Evolutionary conservation across 352 stramenopile species (phyloP), one percentile per base, ranked within the genome.

Genomic region (Pythium coloratum): DNA sequence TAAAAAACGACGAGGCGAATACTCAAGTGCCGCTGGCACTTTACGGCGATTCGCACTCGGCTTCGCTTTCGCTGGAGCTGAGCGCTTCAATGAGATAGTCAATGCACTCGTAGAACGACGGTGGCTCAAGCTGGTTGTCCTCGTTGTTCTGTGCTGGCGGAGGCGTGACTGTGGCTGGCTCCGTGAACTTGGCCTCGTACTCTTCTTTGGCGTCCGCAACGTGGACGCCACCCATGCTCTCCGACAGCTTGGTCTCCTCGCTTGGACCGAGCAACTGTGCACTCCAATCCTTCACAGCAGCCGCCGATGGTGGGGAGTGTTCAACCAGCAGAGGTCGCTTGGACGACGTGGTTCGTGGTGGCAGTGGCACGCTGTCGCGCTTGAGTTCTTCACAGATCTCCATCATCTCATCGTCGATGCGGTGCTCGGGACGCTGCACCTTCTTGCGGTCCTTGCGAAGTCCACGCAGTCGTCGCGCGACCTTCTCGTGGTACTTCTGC

Each of bases 401-500:
- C 16, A 61, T n/a, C 56, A 55, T 62, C 24, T 62, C 36, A 20
- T 62, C 58, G 58, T 66, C 60, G 34, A 66, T 59, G 33, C 60
- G 47, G 50, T 59, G 59, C 59, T 66, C 59, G 12, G 16, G 47
- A 2, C 59, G 59, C 46, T 44, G 38, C 10, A 58, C 33, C 1
- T 26, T 18, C 26, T 28, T 50, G 32, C 50, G 30, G n/a, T 59
- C 33, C 26, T 66, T 66, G 12, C 50, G 47, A 51, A 66, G 60
- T 5, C 60, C 60, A 1, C 60, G 60, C n/a, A 59, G 26, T n/a
- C 60, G 60, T 32, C 60, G 60, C 47, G 60, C 60, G 8, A 59
- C 50, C 16, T 66, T 66, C 30, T 66, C 60, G 26, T 66, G 60
- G 50, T 59, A 66, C 50, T 66, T 66, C 36, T 66, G 60, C 18